phyloP scores from a whole-genome alignment of 257 asterid genomes.

The Solanum pimpinellifolium region DNA sequence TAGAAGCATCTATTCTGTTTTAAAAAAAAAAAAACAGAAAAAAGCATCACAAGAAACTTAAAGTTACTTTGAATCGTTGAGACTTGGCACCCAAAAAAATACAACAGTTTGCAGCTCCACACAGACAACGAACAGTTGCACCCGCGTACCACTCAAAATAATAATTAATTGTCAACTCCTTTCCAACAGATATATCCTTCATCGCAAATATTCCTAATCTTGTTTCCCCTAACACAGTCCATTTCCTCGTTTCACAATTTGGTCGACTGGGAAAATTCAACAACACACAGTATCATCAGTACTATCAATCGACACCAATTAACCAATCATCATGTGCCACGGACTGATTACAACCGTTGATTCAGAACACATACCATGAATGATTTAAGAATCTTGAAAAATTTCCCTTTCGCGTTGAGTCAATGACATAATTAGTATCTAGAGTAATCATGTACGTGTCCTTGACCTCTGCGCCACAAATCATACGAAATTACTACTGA shows the following conservation, averaged over 20 bases:
- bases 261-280: constrained; percentile 55
- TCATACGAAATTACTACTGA: neutral
- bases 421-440: constrained; percentile 57
- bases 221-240: constrained; percentile 86
- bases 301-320: neutral
- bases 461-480: constrained; percentile 47
- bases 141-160: constrained; percentile 97
- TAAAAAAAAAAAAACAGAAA: neutral
- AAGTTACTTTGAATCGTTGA: constrained; percentile 81
- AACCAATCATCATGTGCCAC: neutral
- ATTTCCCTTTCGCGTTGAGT: constrained; percentile 83
- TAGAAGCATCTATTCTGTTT: neutral
- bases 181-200: constrained; percentile 51
- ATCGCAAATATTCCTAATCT: constrained; percentile 89
- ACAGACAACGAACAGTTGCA: constrained; percentile 78
- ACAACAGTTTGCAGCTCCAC: constrained; percentile 88
- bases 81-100: constrained; percentile 93
- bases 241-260: constrained; percentile 93
- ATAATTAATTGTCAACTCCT: constrained; percentile 73
- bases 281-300: neutral
- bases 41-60: neutral
- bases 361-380: constrained; percentile 58
- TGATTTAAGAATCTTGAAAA: constrained; percentile 87
- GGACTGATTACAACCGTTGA: neutral
- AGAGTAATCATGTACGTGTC: constrained; percentile 81